A percentile compares a stretch with the other conserved stretches of the same genome.
Evolutionary conservation across 129 eudicot species (phyloP).

Genomic region (Oenanthe sinensis): DNA sequence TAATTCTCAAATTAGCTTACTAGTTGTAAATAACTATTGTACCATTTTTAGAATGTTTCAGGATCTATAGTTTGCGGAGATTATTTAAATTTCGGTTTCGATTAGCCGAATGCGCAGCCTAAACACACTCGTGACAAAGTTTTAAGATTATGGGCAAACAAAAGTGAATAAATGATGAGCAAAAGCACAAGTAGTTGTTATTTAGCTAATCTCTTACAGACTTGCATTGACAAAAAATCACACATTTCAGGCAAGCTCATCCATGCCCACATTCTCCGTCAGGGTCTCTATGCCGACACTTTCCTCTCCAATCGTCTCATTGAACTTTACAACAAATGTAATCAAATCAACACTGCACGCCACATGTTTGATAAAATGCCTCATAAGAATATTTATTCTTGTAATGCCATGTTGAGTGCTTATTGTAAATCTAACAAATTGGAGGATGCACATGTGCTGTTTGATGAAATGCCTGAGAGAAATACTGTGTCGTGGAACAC

Average conservation of each 20-base stretch:
- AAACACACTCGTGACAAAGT: too few relatives aligned
- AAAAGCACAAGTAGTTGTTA: conserved; percentile 22
- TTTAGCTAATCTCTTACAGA: conserved; percentile 45
- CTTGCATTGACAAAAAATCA: conserved; percentile 52
- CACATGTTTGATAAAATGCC: conserved; percentile 62
- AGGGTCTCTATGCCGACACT: conserved; percentile 31
- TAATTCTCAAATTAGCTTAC: too few relatives aligned
- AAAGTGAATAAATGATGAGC: conserved; percentile 26
- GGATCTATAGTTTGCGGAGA: too few relatives aligned
- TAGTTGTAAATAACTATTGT: too few relatives aligned
- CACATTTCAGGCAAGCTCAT: conserved; percentile 39
- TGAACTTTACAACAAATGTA: conserved; percentile 57
- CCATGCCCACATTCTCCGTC: conserved; percentile 59
- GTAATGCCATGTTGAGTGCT: conserved; percentile 52
- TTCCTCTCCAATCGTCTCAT: conserved; percentile 72
- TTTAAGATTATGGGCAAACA: too few relatives aligned
- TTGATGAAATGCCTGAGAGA: conserved; percentile 65
- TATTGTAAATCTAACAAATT: conserved; percentile 39
- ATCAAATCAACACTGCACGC: conserved; percentile 31
- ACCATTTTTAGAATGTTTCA: too few relatives aligned
- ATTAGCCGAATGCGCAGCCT: too few relatives aligned
- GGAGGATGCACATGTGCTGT: conserved; percentile 39
- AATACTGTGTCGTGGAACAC: conserved; percentile 72
- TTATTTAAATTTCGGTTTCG: too few relatives aligned
- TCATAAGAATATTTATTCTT: conserved; percentile 45